A percentile compares a stretch with the other conserved stretches of the same genome.
Evolutionary conservation across 148 eudicot species (phyloP).

Genomic region (Rhododendron williamsianum): DNA sequence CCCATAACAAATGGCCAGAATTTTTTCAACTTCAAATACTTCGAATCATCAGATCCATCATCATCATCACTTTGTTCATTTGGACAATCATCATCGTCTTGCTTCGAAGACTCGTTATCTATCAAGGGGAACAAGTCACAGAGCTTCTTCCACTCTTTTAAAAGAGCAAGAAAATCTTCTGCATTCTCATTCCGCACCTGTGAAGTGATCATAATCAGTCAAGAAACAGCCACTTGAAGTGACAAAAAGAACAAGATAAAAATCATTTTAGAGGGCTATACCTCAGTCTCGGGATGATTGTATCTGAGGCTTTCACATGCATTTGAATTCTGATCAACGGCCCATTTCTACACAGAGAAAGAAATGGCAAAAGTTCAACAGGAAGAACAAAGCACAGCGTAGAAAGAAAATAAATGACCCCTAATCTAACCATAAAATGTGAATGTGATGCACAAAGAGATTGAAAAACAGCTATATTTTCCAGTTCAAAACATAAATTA

Average conservation of each 20-base stretch:
- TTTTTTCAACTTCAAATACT: constrained; percentile 60
- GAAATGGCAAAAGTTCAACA: not conserved
- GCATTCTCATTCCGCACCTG: constrained; percentile 80
- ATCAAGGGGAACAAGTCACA: constrained; percentile 30
- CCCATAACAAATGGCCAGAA: constrained; percentile 62
- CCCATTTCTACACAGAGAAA: constrained; percentile 61
- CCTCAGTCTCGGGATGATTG: constrained; percentile 88
- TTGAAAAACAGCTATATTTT: not conserved
- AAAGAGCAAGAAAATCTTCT: constrained; percentile 49
- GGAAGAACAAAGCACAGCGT: not conserved
- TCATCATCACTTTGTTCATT: constrained; percentile 25
- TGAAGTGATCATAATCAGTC: not conserved
- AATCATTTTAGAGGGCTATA: not conserved
- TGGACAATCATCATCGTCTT: constrained; percentile 5
- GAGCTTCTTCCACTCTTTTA: constrained; percentile 65
- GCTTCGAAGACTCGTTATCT: constrained; percentile 2
- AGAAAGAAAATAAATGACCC: not conserved
- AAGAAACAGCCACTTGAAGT: not conserved
- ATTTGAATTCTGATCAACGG: constrained; percentile 45
- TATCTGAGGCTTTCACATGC: constrained; percentile 65
- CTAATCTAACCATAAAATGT: not conserved
- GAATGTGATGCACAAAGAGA: not conserved
- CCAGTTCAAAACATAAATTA: not conserved
- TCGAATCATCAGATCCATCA: constrained; percentile 26
- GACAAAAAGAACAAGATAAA: not conserved